phyloP scores from a whole-genome alignment of 2,329 filamentous ascomycete genomes.

The Stromatinia cepivora region DNA sequence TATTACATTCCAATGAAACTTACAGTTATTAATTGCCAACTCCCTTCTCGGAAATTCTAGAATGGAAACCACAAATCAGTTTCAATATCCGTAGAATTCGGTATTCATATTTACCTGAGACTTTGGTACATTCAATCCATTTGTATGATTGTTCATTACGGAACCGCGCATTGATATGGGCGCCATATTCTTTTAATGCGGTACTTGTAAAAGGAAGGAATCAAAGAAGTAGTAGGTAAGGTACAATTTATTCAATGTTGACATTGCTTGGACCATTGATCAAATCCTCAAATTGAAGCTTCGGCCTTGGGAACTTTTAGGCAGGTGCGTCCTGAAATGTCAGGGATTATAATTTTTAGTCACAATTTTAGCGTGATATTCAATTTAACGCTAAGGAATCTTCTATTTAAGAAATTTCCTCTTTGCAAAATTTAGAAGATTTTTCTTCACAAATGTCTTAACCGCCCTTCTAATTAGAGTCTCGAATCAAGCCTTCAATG shows the following conservation, averaged over 20 bases:
- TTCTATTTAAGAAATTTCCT: slow-evolving; percentile 24
- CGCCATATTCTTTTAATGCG: slow-evolving; percentile 34
- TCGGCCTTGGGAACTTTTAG: neutral
- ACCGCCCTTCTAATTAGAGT: slow-evolving; percentile 98
- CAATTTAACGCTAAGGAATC: slow-evolving; percentile 17
- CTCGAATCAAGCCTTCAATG: slow-evolving; percentile 93
- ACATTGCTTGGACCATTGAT: neutral
- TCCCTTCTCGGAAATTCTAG: slow-evolving; percentile 38
- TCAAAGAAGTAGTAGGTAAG: neutral
- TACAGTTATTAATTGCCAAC: slow-evolving; percentile 40
- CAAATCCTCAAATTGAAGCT: slow-evolving; percentile 14
- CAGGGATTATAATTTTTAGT: neutral
- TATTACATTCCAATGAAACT: slow-evolving; percentile 19
- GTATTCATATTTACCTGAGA: slow-evolving; percentile 28
- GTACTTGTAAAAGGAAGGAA: neutral
- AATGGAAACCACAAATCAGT: slow-evolving; percentile 26
- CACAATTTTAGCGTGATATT: slow-evolving; percentile 14
- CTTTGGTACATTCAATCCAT: slow-evolving; percentile 26
- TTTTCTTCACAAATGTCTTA: slow-evolving; percentile 60
- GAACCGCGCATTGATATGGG: slow-evolving; percentile 37
- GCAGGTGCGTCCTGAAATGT: slow-evolving; percentile 10
- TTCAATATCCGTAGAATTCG: slow-evolving; percentile 8
- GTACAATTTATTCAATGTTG: slow-evolving; percentile 15
- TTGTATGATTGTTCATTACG: slow-evolving; percentile 29
- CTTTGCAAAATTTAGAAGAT: slow-evolving; percentile 8